A percentile compares a stretch with the other conserved stretches of the same genome.
These are phyloP conservation scores for Funneliformis geosporum DNA, from an alignment of 192 early-diverging fungal genomes.

Conservation along the genomic window DNA sequence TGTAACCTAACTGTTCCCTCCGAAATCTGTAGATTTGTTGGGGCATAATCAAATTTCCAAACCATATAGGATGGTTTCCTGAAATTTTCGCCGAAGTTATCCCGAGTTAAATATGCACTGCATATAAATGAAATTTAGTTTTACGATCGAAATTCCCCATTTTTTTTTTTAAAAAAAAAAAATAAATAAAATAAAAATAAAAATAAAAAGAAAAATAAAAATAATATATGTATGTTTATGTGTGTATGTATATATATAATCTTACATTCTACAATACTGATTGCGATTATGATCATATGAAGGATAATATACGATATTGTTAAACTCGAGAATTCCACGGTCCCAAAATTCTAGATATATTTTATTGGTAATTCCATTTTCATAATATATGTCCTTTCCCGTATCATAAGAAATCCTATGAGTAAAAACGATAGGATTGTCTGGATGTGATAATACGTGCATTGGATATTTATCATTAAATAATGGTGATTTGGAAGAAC, in stretches of 20 bases:
- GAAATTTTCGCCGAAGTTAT: too few relatives aligned
- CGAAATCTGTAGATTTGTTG: not conserved
- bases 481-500: not conserved
- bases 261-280: too few relatives aligned
- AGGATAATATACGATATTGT: not conserved
- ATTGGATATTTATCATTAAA: slow-evolving; percentile 1
- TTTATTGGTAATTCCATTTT: slow-evolving; percentile 5
- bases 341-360: not conserved
- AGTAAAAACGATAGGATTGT: not conserved
- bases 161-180: not conserved
- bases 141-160: not conserved
- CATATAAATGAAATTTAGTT: too few relatives aligned
- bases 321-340: not conserved
- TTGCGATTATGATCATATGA: not conserved
- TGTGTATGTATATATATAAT: too few relatives aligned
- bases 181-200: too few relatives aligned
- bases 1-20: not conserved
- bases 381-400: not conserved
- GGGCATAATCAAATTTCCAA: slow-evolving; percentile 2
- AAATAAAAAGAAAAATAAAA: too few relatives aligned
- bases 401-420: slow-evolving; percentile 15
- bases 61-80: too few relatives aligned
- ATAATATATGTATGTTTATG: too few relatives aligned
- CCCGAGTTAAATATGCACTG: too few relatives aligned
- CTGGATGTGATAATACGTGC: not conserved